Conservation (phyloP, 164 flowering plant species). For the Malania oleifera region DNA sequence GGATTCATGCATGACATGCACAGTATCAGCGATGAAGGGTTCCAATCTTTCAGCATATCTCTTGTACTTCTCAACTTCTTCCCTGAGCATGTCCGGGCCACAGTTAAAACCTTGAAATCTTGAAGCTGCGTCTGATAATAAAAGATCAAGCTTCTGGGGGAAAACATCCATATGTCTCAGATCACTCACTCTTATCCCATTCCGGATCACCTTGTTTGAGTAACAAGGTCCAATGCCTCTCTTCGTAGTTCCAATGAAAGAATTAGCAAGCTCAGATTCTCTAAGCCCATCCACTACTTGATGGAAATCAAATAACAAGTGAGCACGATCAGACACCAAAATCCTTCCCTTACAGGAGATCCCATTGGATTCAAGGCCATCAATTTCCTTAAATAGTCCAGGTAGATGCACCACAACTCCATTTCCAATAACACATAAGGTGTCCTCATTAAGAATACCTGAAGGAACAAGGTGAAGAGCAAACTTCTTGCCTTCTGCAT, state of each 20-base stretch:
- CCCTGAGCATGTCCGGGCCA: slow-evolving; percentile 59
- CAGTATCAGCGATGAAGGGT: slow-evolving; percentile 85
- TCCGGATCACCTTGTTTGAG: slow-evolving; percentile 80
- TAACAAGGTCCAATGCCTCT: slow-evolving; percentile 95
- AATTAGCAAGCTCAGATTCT: slow-evolving; percentile 85
- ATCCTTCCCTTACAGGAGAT: slow-evolving; percentile 84
- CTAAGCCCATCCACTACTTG: slow-evolving; percentile 85
- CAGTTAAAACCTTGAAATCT: slow-evolving; percentile 68
- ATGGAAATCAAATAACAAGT: slow-evolving; percentile 86
- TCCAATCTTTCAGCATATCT: slow-evolving; percentile 83
- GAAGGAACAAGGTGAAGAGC: slow-evolving; percentile 97
- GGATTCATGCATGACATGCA: slow-evolving; percentile 74
- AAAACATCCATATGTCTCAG: slow-evolving; percentile 95
- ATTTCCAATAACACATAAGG: slow-evolving; percentile 88
- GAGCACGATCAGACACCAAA: slow-evolving; percentile 92
- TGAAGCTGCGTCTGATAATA: slow-evolving; percentile 77
- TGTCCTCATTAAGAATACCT: slow-evolving; percentile 91
- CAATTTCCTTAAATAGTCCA: slow-evolving; percentile 79
- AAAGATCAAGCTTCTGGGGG: slow-evolving; percentile 80
- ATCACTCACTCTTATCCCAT: slow-evolving; percentile 90
- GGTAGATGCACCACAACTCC: slow-evolving; percentile 97
- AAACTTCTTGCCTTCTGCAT: slow-evolving; percentile 90
- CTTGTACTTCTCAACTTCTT: slow-evolving; percentile 83
- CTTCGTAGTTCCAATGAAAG: slow-evolving; percentile 91
- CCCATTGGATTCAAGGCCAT: slow-evolving; percentile 79